Evolutionary conservation across 352 stramenopile genomes (phyloP).

Genomic region (Globisporangium spinosum): DNA sequence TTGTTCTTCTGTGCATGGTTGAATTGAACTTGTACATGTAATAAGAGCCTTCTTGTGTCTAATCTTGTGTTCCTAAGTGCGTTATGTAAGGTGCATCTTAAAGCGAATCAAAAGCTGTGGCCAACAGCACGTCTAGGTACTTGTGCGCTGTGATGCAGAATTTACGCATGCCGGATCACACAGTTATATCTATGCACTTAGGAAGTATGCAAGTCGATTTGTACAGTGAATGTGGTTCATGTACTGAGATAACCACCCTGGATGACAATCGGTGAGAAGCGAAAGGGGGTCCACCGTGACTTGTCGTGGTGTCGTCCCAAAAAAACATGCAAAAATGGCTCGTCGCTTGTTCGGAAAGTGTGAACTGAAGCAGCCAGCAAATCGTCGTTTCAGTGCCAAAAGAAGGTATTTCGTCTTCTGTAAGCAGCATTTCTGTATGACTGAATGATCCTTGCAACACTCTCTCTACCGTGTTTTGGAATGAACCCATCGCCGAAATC

Average conservation of each 20-base stretch:
- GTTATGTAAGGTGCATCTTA: no score
- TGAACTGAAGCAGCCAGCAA: background rate
- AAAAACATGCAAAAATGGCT: constrained; percentile 5
- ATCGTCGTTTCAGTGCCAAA: background rate
- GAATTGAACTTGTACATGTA: no score
- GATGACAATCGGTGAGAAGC: background rate
- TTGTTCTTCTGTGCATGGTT: no score
- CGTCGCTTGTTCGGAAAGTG: background rate
- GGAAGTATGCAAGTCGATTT: background rate
- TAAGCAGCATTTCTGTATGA: background rate
- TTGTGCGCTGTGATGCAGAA: no score
- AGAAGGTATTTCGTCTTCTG: background rate
- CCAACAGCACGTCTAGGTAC: no score
- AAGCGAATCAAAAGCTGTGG: no score
- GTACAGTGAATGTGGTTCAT: background rate
- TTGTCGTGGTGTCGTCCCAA: constrained; percentile 3
- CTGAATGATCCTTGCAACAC: no score
- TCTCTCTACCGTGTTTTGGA: background rate
- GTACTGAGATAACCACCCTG: background rate
- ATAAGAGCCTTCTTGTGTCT: no score
- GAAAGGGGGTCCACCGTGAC: constrained; percentile 12
- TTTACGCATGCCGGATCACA: no score
- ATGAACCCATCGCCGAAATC: constrained; percentile 5
- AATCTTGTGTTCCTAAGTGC: no score
- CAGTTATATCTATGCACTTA: no score